Evolutionary conservation across 2,329 filamentous ascomycete genomes (phyloP).

Genomic region (Neophaeococcomyces mojaviensis): DNA sequence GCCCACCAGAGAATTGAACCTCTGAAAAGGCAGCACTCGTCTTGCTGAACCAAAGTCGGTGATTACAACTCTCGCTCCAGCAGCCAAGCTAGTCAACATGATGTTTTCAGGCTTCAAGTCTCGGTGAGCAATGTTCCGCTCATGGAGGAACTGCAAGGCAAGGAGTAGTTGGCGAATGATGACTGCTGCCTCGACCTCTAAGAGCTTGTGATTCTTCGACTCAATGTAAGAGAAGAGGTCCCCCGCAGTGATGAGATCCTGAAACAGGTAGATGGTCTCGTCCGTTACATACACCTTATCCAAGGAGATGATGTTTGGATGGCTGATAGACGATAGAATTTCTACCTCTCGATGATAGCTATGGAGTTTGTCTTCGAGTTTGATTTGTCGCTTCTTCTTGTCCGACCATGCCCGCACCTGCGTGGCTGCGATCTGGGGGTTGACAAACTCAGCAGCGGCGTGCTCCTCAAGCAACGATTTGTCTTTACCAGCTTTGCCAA

Average conservation of each 20-base stretch:
- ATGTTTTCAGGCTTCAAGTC: slow-evolving; percentile 60
- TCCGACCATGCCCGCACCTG: slow-evolving; percentile 18
- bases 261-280: slow-evolving; percentile 53
- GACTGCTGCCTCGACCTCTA: slow-evolving; percentile 45
- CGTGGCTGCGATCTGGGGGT: slow-evolving; percentile 12
- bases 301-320: slow-evolving; percentile 54
- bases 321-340: slow-evolving; percentile 46
- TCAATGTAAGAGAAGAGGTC: slow-evolving; percentile 55
- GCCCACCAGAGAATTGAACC: slow-evolving; percentile 50
- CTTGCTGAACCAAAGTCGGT: slow-evolving; percentile 55
- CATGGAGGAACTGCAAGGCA: slow-evolving; percentile 53
- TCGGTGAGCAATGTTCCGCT: slow-evolving; percentile 49
- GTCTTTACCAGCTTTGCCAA: slow-evolving; percentile 15
- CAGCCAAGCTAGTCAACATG: slow-evolving; percentile 47
- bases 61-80: slow-evolving; percentile 47
- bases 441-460: slow-evolving; percentile 17
- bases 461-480: slow-evolving; percentile 6
- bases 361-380: slow-evolving; percentile 26
- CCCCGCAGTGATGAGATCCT: slow-evolving; percentile 53
- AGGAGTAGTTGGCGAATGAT: slow-evolving; percentile 50
- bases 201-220: slow-evolving; percentile 39
- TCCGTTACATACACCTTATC: slow-evolving; percentile 49
- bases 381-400: slow-evolving; percentile 17
- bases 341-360: slow-evolving; percentile 33
- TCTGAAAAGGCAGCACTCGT: slow-evolving; percentile 25